phyloP scores from a whole-genome alignment of 2,329 filamentous ascomycete genomes.

The Pseudocercospora musae region DNA sequence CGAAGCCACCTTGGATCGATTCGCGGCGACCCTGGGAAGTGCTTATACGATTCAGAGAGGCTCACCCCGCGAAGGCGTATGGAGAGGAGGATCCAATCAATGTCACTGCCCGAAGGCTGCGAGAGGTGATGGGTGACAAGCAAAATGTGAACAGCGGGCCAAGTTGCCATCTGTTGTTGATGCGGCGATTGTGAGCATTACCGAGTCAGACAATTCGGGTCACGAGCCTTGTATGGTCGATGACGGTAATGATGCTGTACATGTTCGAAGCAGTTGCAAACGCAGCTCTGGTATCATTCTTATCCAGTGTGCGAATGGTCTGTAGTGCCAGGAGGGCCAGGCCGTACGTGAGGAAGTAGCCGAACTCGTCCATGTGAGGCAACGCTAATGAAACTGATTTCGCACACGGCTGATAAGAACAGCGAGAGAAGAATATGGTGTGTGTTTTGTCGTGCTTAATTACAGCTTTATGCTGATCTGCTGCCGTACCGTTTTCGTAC shows the following conservation, averaged over 20 bases:
- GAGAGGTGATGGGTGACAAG: slow-evolving; percentile 5
- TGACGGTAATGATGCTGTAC: not conserved
- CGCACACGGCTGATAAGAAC: too few relatives aligned
- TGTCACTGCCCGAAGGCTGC: slow-evolving; percentile 29
- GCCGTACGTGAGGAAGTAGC: not conserved
- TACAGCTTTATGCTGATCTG: not conserved
- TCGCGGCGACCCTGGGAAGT: slow-evolving; percentile 39
- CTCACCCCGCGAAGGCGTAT: slow-evolving; percentile 40
- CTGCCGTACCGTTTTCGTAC: not conserved
- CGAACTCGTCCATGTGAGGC: not conserved
- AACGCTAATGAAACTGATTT: not conserved
- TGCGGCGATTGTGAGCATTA: not conserved
- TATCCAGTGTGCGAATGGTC: not conserved
- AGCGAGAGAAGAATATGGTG: not conserved
- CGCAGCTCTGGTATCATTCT: not conserved
- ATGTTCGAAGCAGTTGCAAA: not conserved
- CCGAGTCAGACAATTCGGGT: not conserved
- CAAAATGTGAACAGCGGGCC: slow-evolving; percentile 7
- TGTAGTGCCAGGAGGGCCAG: not conserved
- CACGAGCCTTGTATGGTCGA: not conserved
- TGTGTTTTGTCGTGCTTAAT: too few relatives aligned
- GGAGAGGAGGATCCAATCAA: slow-evolving; percentile 41
- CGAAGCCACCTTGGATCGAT: slow-evolving; percentile 32
- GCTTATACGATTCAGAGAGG: slow-evolving; percentile 46
- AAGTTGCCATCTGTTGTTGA: slow-evolving; percentile 9